These are phyloP conservation scores for Chenopodium formosanum DNA, from an alignment of 148 eudicot genomes.

Conservation along the genomic window DNA sequence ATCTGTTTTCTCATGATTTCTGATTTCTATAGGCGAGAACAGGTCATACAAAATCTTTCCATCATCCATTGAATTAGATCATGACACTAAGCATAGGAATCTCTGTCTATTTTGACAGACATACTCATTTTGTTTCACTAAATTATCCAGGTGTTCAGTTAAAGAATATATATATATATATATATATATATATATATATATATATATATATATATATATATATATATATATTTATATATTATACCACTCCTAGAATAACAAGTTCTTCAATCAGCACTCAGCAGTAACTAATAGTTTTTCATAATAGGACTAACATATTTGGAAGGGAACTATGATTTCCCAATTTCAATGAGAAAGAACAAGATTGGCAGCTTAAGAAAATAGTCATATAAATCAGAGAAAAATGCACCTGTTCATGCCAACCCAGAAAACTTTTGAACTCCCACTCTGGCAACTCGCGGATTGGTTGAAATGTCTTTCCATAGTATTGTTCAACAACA, in stretches of 20 bases:
- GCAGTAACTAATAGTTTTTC: not conserved
- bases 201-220: too few species aligned
- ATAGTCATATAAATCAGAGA: not conserved
- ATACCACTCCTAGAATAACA: not conserved
- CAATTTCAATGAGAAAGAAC: not conserved
- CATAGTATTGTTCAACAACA: constrained; percentile 88
- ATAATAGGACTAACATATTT: not conserved
- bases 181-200: too few species aligned
- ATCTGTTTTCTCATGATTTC: not conserved
- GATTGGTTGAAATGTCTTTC: constrained; percentile 83
- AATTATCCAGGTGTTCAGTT: not conserved
- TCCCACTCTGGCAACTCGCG: constrained; percentile 96
- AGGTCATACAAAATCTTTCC: not conserved
- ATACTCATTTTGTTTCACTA: not conserved
- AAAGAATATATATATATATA: not conserved
- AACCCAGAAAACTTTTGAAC: constrained; percentile 89
- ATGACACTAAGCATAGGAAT: not conserved
- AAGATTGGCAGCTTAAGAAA: not conserved
- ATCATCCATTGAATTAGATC: not conserved
- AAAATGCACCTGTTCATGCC: constrained; percentile 87
- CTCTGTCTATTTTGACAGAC: constrained; percentile 9
- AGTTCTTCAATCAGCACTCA: not conserved
- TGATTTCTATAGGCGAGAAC: not conserved
- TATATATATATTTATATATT: too few species aligned
- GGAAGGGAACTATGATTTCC: not conserved